Percentiles rank a stretch among this genome's conserved stretches.
Conservation (phyloP, 2,329 filamentous ascomycete species). For the Chaetomium sp. region DNA sequence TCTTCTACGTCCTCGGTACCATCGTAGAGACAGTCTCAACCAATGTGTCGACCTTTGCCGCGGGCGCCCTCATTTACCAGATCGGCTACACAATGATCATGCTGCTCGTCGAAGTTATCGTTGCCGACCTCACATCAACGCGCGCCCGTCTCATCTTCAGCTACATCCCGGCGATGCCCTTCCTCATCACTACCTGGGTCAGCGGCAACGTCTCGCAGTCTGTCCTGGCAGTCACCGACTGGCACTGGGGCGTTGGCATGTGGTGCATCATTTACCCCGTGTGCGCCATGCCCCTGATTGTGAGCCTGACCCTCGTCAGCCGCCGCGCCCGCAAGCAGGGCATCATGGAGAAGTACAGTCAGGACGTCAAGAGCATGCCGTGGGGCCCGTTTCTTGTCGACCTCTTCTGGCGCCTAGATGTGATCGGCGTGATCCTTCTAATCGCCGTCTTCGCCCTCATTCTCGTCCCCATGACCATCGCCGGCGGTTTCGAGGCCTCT, state of each 20-base stretch:
- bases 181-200: constrained; percentile 67
- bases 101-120: constrained; percentile 64
- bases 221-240: constrained; percentile 53
- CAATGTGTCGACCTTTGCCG: constrained; percentile 55
- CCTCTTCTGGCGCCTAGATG: constrained; percentile 52
- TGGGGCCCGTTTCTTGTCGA: constrained; percentile 41
- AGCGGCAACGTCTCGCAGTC: constrained; percentile 57
- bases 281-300: constrained; percentile 58
- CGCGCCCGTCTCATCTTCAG: constrained; percentile 65
- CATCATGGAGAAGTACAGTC: constrained; percentile 44
- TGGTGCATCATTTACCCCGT: constrained; percentile 65
- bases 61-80: constrained; percentile 62
- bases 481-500: constrained; percentile 45
- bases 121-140: constrained; percentile 65
- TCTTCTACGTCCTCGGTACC: constrained; percentile 62
- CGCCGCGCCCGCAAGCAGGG: constrained; percentile 56
- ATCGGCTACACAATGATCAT: constrained; percentile 65
- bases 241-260: constrained; percentile 68
- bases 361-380: constrained; percentile 41
- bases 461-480: constrained; percentile 50
- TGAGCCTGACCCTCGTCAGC: constrained; percentile 53
- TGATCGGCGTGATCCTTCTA: constrained; percentile 49
- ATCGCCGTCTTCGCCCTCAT: constrained; percentile 52
- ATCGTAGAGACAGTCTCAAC: constrained; percentile 57
- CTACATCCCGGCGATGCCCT: constrained; percentile 62